Conservation (phyloP, 371 early-diverging fungal species). For the Apophysomyces elegans region DNA sequence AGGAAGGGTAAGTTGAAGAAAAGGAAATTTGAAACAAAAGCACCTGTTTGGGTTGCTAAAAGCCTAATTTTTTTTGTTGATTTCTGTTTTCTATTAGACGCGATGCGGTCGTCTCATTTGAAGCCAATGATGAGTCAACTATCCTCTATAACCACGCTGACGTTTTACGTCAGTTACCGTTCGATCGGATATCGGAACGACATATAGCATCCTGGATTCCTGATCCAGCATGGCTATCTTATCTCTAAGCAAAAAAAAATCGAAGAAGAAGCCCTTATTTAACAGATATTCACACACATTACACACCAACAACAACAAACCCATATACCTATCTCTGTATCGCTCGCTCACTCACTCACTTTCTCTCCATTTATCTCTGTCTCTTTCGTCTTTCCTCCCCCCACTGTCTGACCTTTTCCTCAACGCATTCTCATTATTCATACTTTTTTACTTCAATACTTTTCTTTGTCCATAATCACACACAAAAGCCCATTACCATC, state of each 20-base stretch:
- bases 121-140: conserved; percentile 10
- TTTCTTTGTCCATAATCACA: neutral
- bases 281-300: neutral
- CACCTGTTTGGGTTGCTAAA: neutral
- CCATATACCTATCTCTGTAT: too few species aligned
- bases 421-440: too few species aligned
- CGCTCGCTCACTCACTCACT: neutral
- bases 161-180: conserved; percentile 12
- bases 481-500: neutral
- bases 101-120: conserved; percentile 11
- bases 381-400: neutral
- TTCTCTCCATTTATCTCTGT: neutral
- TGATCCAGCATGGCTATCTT: conserved; percentile 22
- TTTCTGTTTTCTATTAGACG: conserved; percentile 5
- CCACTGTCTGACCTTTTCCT: neutral
- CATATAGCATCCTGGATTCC: conserved; percentile 22
- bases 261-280: neutral
- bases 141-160: conserved; percentile 18
- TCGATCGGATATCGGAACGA: conserved; percentile 20
- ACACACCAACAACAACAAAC: conserved; percentile 1
- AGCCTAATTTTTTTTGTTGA: neutral
- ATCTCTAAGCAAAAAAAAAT: neutral
- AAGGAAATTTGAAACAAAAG: too few species aligned
- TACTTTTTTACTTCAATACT: too few species aligned
- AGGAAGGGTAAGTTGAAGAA: neutral